Evolutionary conservation across 2,329 filamentous ascomycete genomes (phyloP).

Genomic region (Hypoxylon sp.): DNA sequence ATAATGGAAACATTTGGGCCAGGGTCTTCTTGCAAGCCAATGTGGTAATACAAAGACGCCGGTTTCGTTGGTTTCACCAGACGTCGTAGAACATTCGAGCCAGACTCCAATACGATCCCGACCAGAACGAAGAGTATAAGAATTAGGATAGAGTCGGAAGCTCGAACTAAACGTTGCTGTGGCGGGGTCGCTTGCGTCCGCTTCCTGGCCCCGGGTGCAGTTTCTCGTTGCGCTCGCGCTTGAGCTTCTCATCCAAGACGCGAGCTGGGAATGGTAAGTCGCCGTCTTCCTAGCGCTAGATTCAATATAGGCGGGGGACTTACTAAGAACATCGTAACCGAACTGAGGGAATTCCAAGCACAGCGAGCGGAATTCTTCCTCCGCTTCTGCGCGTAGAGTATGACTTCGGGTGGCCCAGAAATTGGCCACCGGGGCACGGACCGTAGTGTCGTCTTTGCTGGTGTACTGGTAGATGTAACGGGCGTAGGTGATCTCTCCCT

Average conservation of each 20-base stretch:
- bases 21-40: neutral
- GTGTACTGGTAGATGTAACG: slow-evolving; percentile 91
- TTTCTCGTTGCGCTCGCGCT: slow-evolving; percentile 73
- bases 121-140: slow-evolving; percentile 5
- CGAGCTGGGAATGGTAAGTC: slow-evolving; percentile 62
- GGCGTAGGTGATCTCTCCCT: slow-evolving; percentile 92
- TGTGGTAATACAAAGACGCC: slow-evolving; percentile 24
- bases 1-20: neutral
- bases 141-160: neutral
- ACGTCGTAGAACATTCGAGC: neutral
- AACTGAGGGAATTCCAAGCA: slow-evolving; percentile 94
- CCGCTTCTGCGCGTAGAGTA: slow-evolving; percentile 86
- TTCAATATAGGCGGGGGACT: slow-evolving; percentile 49
- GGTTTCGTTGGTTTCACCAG: neutral
- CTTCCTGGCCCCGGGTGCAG: slow-evolving; percentile 66
- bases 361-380: slow-evolving; percentile 85
- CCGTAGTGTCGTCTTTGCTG: slow-evolving; percentile 74
- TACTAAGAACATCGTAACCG: slow-evolving; percentile 91
- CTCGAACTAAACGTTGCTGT: slow-evolving; percentile 59
- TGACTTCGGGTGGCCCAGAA: slow-evolving; percentile 90
- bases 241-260: slow-evolving; percentile 76
- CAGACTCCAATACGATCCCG: slow-evolving; percentile 6
- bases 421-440: slow-evolving; percentile 86
- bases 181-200: slow-evolving; percentile 70
- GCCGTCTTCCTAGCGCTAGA: slow-evolving; percentile 32